Base-by-base conservation (phyloP, 23 red algal species). In the Agarophyton chilense region DNA sequence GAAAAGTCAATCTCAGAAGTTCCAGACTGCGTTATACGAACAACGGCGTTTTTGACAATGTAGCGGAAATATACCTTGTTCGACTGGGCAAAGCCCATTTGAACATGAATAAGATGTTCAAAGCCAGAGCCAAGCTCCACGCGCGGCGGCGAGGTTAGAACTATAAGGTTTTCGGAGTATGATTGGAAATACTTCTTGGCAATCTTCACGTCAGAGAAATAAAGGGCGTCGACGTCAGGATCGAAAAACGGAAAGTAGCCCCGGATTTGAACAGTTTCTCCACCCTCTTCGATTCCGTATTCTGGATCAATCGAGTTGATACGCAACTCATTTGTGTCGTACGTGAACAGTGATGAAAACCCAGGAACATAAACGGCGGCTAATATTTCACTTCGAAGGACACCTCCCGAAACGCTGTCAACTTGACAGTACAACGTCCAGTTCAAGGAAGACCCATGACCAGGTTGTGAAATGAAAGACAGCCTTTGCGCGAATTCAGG, bases 181-280 rank as follows among this genome's bases (percentile, higher is more conserved):
- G 89, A 92, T 29, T 39, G 39, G 43, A 92, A 72, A 50, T 74
- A 92, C 50, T 50, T 45, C 57, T 19, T 52, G 1, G 33, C 65
- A 35, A 92, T 74, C 79, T 66, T 83, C 44, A 52, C 46, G 19
- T 64, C 77, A 4, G 78, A 83, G 33, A 87, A 94, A 36, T 68
- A 86, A 2, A 94, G 41, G 25, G 43, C 33, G 52, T 94, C 91
- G 40, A 71, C 25, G 24, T 79, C 81, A 43, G 71, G 43, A 51
- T 94, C 74, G 43, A 94, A 94, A 43, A 39, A 57, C 11, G 78
- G 78, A 66, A 94, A 94, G 61, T 94, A 87, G 22, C 91, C 91
- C 5, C 18, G 55, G 38, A 94, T 67, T 35, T 81, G 63, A 43
- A 94, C 52, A 10, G 10, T 55, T 54, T 67, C 56, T 47, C 91